A percentile compares a stretch with the other conserved stretches of the same genome.
These are phyloP conservation scores for Yamadazyma pseudoaaseri DNA, from an alignment of 1,139 yeast genomes.

Conservation along the genomic window DNA sequence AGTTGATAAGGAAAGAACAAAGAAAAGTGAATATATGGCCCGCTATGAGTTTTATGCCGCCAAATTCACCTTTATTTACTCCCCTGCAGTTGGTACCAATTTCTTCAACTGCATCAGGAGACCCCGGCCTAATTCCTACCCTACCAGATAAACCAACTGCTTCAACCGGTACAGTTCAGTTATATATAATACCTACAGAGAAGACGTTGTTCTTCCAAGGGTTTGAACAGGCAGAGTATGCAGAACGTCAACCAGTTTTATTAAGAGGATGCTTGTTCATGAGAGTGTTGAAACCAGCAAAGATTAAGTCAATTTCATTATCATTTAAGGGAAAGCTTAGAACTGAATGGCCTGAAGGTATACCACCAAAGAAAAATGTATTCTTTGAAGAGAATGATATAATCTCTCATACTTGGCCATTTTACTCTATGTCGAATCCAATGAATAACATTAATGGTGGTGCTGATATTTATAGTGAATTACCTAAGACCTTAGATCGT, in stretches of 20 bases:
- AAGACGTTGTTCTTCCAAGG: slow-evolving; percentile 81
- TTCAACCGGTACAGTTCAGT: slow-evolving; percentile 46
- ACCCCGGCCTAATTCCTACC: slow-evolving; percentile 30
- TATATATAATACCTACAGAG: slow-evolving; percentile 70
- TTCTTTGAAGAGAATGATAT: slow-evolving; percentile 64
- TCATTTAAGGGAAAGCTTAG: slow-evolving; percentile 69
- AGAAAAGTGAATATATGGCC: too few relatives aligned
- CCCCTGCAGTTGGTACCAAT: slow-evolving; percentile 27
- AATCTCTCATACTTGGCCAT: slow-evolving; percentile 89
- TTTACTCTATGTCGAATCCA: slow-evolving; percentile 52
- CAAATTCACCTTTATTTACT: slow-evolving; percentile 33
- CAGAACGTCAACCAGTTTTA: slow-evolving; percentile 74
- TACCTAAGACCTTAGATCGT: slow-evolving; percentile 20
- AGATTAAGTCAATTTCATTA: slow-evolving; percentile 66
- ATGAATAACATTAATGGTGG: slow-evolving; percentile 45
- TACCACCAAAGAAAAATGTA: slow-evolving; percentile 80
- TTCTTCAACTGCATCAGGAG: slow-evolving; percentile 12
- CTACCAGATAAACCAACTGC: slow-evolving; percentile 51
- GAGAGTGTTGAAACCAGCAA: slow-evolving; percentile 70
- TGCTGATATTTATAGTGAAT: slow-evolving; percentile 50
- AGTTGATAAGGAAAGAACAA: too few relatives aligned
- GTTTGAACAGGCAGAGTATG: slow-evolving; percentile 63
- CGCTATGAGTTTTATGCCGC: slow-evolving; percentile 11
- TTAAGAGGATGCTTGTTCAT: slow-evolving; percentile 80
- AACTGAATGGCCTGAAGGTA: slow-evolving; percentile 99